Conservation (phyloP, 129 eudicot genomes). For the Lactuca saligna region DNA sequence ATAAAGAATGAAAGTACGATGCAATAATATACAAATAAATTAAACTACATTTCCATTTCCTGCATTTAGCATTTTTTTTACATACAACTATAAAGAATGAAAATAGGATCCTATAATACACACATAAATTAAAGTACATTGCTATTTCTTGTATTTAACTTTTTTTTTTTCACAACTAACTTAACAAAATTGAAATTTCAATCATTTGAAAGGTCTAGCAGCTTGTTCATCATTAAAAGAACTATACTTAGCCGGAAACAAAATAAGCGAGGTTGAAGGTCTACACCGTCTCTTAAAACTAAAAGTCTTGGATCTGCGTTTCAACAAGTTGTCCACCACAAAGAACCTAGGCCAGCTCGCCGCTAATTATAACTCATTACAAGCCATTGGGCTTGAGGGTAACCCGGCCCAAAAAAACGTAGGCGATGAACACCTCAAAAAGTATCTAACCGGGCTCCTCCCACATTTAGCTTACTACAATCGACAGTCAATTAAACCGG, state of each 20-base stretch:
- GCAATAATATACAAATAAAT: not conserved
- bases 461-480: conserved; percentile 81
- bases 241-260: conserved; percentile 89
- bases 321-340: conserved; percentile 91
- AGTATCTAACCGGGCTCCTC: conserved; percentile 69
- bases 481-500: conserved; percentile 66
- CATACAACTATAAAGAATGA: too few species aligned
- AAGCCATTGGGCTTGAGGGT: conserved; percentile 95
- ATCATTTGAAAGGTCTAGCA: conserved; percentile 62
- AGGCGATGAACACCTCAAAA: conserved; percentile 90
- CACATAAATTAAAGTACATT: too few species aligned
- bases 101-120: too few species aligned
- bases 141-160: too few species aligned
- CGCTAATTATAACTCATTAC: conserved; percentile 86
- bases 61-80: too few species aligned
- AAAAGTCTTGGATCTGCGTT: conserved; percentile 79
- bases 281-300: conserved; percentile 90
- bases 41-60: not conserved
- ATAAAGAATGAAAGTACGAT: too few species aligned
- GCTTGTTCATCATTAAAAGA: conserved; percentile 86
- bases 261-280: conserved; percentile 94
- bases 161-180: not conserved
- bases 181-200: not conserved
- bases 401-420: conserved; percentile 94
- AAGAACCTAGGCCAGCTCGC: conserved; percentile 96